Evolutionary conservation across 176 grass and related monocot genomes (phyloP), one percentile per base, ranked within the genome.

Genomic region (Puya raimondii): DNA sequence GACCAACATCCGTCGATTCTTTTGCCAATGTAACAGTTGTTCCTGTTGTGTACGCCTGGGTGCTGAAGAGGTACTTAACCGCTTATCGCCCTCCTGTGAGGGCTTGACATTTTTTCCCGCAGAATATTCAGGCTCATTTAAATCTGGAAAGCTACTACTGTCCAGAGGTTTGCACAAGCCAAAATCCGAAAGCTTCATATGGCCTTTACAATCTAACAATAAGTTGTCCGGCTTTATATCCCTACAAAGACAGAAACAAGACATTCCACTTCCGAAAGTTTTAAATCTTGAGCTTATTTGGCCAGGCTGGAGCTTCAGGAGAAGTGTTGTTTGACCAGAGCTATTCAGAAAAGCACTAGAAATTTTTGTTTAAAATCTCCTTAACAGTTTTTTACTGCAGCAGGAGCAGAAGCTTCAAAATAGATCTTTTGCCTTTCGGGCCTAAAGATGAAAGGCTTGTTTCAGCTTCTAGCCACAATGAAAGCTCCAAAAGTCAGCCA

Each of bases 151-250:
- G 61, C 82, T 99, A 74, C 89, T 99, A 50, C 94, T 93, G 52
- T 99, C 94, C 53, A 99, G 77, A 76, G 94, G 89, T 79, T 99
- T 99, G 72, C 94, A 99, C 84, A 99, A 83, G 22, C 94, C 89
- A 64, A 99, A 99, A 70, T 99, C 94, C 51, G 94, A 99, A 74
- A 99, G 86, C 72, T 97, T 97, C 85, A 97, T 80, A 68, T 99
- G 89, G 14, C 94, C 94, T 79, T 78, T 80, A 67, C 21, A 64
- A 72, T 99, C 94, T 83, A 99, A 83, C 69, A 99, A 85, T 18
- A 99, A 66, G 82, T 99, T 99, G 48, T 99, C 94, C 69, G 94
- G 94, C 70, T 99, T 99, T 74, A 99, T 99, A 81, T 99, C 94
- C 86, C 94, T 99, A 71, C 47, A 51, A 86, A 76, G 63, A 73